Percentiles rank a stretch among this genome's conserved stretches.
Conservation (phyloP, 2,329 filamentous ascomycete genomes). For the Dryadomyces quercus-mongolicae region DNA sequence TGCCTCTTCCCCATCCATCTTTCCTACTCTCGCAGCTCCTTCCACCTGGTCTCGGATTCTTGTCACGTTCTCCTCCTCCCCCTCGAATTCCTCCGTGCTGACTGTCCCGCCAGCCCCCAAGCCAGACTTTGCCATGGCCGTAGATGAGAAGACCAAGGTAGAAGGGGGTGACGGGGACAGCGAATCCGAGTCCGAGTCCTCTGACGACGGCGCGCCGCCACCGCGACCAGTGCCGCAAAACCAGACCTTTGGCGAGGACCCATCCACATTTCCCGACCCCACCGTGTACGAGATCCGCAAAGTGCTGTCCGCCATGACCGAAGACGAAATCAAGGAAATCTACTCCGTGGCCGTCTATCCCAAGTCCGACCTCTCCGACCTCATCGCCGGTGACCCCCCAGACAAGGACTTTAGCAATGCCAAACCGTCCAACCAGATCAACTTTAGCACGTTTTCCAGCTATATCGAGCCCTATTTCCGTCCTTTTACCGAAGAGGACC, state of each 20-base stretch:
- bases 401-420: constrained; percentile 93
- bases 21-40: too few species aligned
- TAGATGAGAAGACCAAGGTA: constrained; percentile 16
- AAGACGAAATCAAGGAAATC: constrained; percentile 78
- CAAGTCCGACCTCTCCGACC: constrained; percentile 63
- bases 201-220: constrained; percentile 47
- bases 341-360: constrained; percentile 82
- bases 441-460: constrained; percentile 81
- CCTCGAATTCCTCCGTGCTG: too few species aligned
- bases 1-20: background rate
- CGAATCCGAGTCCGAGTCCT: constrained; percentile 33
- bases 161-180: constrained; percentile 22
- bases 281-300: constrained; percentile 88
- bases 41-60: too few species aligned
- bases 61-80: too few species aligned
- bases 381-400: constrained; percentile 79
- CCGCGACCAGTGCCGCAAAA: constrained; percentile 58
- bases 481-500: constrained; percentile 81
- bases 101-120: background rate
- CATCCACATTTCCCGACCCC: constrained; percentile 80
- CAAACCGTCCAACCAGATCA: constrained; percentile 89
- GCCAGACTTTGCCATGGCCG: background rate
- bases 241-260: constrained; percentile 87
- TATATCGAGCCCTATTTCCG: constrained; percentile 89
- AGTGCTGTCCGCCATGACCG: constrained; percentile 60